Evolutionary conservation across 805 yeast species (phyloP).

Genomic region (Wickerhamiella vanderwaltii): DNA sequence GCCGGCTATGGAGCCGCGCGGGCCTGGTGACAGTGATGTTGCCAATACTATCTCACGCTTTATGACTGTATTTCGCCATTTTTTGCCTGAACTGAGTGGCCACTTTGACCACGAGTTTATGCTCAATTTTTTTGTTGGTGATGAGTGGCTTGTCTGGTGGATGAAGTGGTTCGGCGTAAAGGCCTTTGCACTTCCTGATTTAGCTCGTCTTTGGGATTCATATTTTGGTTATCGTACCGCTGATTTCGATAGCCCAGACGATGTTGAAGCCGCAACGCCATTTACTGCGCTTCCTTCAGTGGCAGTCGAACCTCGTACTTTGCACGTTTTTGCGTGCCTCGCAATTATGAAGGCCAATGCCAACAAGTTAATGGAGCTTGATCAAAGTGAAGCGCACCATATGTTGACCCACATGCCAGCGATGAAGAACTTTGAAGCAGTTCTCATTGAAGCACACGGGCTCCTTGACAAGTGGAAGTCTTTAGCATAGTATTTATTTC

Average conservation of each 20-base stretch:
- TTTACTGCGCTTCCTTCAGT: conserved; percentile 5
- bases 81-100: conserved; percentile 62
- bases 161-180: conserved; percentile 79
- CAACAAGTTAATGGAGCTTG: conserved; percentile 68
- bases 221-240: conserved; percentile 51
- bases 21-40: conserved; percentile 20
- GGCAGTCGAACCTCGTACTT: conserved; percentile 5
- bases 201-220: conserved; percentile 86
- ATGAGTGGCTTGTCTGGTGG: conserved; percentile 94
- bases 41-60: conserved; percentile 32
- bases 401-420: conserved; percentile 43
- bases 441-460: conserved; percentile 71
- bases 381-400: conserved; percentile 79
- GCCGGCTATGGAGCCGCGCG: conserved; percentile 24
- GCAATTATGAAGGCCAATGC: conserved; percentile 74
- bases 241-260: conserved; percentile 2
- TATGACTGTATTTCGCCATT: conserved; percentile 46
- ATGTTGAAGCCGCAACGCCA: background rate
- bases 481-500: conserved; percentile 5
- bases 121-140: conserved; percentile 47
- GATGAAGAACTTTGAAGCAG: conserved; percentile 56
- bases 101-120: conserved; percentile 73
- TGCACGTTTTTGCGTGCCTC: conserved; percentile 59
- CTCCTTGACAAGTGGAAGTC: conserved; percentile 28
- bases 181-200: conserved; percentile 65